These are phyloP conservation scores for Aaosphaeria arxii DNA, from an alignment of 2,329 filamentous ascomycete species.

Conservation along the genomic window DNA sequence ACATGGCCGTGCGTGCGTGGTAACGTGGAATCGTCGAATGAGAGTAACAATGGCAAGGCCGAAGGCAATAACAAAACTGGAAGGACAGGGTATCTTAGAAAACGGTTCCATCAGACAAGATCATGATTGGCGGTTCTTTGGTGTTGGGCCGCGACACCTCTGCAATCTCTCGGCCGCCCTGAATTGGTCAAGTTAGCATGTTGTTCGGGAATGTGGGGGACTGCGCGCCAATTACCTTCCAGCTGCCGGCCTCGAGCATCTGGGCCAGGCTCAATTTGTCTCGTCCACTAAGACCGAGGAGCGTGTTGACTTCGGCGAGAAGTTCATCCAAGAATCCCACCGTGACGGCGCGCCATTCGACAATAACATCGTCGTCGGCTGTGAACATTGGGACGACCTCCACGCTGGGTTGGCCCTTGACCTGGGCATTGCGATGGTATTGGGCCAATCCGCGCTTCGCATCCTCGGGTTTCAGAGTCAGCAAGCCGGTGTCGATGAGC, in stretches of 20 bases:
- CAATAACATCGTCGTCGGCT: constrained; percentile 72
- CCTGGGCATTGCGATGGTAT: constrained; percentile 67
- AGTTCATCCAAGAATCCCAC: constrained; percentile 73
- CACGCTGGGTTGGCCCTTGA: constrained; percentile 68
- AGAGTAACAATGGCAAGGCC: background rate
- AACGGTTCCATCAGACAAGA: constrained; percentile 92
- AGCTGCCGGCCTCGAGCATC: constrained; percentile 91
- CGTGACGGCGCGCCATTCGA: constrained; percentile 75
- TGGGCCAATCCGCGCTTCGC: constrained; percentile 67
- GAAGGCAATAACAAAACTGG: constrained; percentile 21
- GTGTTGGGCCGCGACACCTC: constrained; percentile 95
- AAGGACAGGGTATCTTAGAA: constrained; percentile 62
- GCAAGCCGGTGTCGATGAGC: constrained; percentile 76
- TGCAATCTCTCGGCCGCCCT: constrained; percentile 92
- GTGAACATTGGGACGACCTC: constrained; percentile 73
- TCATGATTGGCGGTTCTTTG: constrained; percentile 93
- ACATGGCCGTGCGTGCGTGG: background rate
- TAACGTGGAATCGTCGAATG: constrained; percentile 5
- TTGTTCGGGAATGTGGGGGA: too few species aligned
- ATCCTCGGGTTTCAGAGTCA: constrained; percentile 71
- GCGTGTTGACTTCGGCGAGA: constrained; percentile 64
- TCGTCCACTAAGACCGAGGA: constrained; percentile 65
- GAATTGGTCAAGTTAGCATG: constrained; percentile 23
- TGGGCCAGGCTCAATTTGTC: constrained; percentile 77
- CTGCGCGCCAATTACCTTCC: constrained; percentile 69